phyloP scores from a whole-genome alignment of 371 early-diverging fungal species.

The Chytridiales sp. region DNA sequence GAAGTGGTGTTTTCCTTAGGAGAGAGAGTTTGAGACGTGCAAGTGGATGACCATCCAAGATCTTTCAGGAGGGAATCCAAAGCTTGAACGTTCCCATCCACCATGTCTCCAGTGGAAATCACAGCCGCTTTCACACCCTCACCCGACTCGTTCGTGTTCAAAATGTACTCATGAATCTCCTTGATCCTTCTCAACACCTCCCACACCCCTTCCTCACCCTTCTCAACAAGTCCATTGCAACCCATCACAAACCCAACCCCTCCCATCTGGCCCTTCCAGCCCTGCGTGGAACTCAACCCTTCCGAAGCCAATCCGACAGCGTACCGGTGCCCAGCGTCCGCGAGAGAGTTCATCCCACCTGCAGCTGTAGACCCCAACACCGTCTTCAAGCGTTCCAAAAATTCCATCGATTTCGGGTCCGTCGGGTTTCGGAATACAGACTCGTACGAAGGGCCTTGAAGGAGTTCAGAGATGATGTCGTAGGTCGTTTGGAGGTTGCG shows the following conservation, averaged over 20 bases:
- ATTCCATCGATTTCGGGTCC: neutral
- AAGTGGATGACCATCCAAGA: constrained; percentile 13
- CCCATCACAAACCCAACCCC: constrained; percentile 84
- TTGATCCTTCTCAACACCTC: constrained; percentile 62
- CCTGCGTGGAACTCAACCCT: constrained; percentile 58
- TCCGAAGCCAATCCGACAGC: constrained; percentile 72
- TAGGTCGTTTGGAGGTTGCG: constrained; percentile 13
- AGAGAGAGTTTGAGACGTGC: constrained; percentile 5
- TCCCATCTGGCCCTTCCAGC: constrained; percentile 57
- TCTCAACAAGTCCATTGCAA: constrained; percentile 52
- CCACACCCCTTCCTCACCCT: constrained; percentile 17
- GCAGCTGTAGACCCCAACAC: constrained; percentile 20
- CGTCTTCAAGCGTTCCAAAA: constrained; percentile 18
- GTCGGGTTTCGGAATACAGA: too few relatives aligned
- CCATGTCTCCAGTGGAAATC: constrained; percentile 5
- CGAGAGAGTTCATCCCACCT: constrained; percentile 73
- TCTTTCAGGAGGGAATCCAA: constrained; percentile 5
- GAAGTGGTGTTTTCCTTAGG: constrained; percentile 2
- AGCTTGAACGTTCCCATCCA: constrained; percentile 12
- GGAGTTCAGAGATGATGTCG: constrained; percentile 12
- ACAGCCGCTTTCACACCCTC: constrained; percentile 21
- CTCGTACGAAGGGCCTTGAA: constrained; percentile 22
- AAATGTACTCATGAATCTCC: constrained; percentile 10
- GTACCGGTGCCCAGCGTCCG: constrained; percentile 79
- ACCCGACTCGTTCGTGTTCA: constrained; percentile 15